These are phyloP conservation scores for Gamsiella multidivaricata DNA, from an alignment of 192 early-diverging fungal species.

Conservation along the genomic window DNA sequence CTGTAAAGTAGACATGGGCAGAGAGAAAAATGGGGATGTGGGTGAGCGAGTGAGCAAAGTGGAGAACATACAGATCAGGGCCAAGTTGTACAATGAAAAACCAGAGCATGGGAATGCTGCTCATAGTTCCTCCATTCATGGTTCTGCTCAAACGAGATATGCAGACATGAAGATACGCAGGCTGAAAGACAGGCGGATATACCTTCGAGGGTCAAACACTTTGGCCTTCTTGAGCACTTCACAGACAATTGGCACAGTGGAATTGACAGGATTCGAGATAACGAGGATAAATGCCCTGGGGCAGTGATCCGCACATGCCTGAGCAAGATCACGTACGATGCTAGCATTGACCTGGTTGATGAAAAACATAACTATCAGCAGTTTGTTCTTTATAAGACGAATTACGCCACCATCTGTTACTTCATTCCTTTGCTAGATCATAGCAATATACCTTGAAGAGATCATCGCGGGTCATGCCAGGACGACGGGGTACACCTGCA, in stretches of 20 bases:
- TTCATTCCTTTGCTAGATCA: background rate
- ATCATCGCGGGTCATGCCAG: slow-evolving; percentile 98
- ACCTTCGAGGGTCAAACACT: slow-evolving; percentile 85
- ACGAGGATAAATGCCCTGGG: slow-evolving; percentile 89
- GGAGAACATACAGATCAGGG: slow-evolving; percentile 43
- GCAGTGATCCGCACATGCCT: slow-evolving; percentile 77
- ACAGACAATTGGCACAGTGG: slow-evolving; percentile 95
- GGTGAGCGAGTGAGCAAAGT: no score
- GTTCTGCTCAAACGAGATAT: no score
- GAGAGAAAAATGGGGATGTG: background rate
- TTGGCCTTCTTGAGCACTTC: slow-evolving; percentile 90
- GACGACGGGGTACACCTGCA: slow-evolving; percentile 96
- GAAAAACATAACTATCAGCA: no score
- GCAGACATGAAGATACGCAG: no score
- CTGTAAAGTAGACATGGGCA: slow-evolving; percentile 44
- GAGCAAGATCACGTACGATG: slow-evolving; percentile 89
- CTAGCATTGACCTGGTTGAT: slow-evolving; percentile 85
- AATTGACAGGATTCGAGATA: slow-evolving; percentile 99
- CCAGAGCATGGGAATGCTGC: no score
- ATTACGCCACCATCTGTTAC: no score
- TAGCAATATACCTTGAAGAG: slow-evolving; percentile 85
- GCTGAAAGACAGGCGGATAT: background rate
- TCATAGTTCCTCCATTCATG: background rate
- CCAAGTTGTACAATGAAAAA: no score
- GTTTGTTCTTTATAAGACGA: no score